Base-by-base conservation (phyloP, 495 filamentous ascomycete species). In the Aspergillus cavernicola region DNA sequence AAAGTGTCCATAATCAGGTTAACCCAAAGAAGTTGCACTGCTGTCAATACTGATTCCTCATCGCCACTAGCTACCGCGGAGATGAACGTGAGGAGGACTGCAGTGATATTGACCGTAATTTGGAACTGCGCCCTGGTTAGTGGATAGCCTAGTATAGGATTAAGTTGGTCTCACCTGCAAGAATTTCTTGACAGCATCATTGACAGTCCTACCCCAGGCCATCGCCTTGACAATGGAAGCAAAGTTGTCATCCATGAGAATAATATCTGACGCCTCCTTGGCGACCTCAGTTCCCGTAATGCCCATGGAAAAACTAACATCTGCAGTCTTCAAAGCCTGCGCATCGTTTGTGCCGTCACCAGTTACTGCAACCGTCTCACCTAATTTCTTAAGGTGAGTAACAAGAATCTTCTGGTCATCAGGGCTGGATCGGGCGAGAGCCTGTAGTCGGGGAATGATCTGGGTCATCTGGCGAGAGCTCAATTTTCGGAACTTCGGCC, bases 1-100 rank as follows among this genome's bases (percentile, higher is more conserved):
- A 95, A 89, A n/a, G 90, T 93, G 61, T 96, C 90, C 89, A 95
- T 93, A 64, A 95, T 93, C 37, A 95, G 71, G 65, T 96, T 95
- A 35, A 95, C 87, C 90, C 90, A 96, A 22, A 96, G 79, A 39
- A 95, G 79, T 64, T 96, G 89, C 3, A 93, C 89, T 18, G 89
- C 86, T 4, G 84, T 91, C 48, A 96, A 80, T 4, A 93, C 87
- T 3, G 88, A 88, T 38, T 82, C 70, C 63, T 90, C 80, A 0
- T 80, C 68, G 1, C 58, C 57, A 60, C 79, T 85, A 6, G 84
- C 74, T 28, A 93, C 86, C 9, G 88, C 86, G 16, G 89, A 89
- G 57, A 93, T 76, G 59, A 93, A 91, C 6, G 89, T 89, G 10
- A 93, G 77, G n/a, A 87, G 54, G 5, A 96, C 89, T 13, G 90